Base-by-base conservation (phyloP, 1,284 basidiomycete genomes). In the Porogramme epimiltina region DNA sequence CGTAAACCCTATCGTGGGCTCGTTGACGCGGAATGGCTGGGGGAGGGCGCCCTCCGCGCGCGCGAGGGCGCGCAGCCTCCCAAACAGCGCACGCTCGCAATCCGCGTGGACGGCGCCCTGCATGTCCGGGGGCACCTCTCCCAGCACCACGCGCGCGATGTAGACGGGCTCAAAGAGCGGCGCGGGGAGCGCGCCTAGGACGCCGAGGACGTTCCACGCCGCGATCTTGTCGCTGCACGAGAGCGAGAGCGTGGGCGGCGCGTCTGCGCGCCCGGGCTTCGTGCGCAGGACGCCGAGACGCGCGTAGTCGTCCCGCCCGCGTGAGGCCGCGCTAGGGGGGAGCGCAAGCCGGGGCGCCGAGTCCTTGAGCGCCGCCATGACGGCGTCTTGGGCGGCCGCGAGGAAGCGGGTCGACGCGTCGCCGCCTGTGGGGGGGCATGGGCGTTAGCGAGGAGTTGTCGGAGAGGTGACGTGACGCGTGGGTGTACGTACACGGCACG, bases 141-240 rank as follows among this genome's bases (percentile, higher is more conserved):
- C 91, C 2, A 97, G 74, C 37, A 93, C 71, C 26, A 96, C 70
- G 20, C 67, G 66, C 44, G 73, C 69, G 13, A 95, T 69, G 62
- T 90, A 91, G 3, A 95, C 50, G 0, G 89, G 88, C 2, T 67
- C 56, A 16, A 92, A 68, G 22, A 89, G 66, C 1, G 63, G 66
- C 0, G 84, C 79, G 1, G 81, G 78, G 40, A 95, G 70, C 0
- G 87, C 87, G 3, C 94, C 94, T 65, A 95, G 93, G n/a, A 95
- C 73, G 0, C 94, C 94, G 2, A 93, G 70, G 0, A 87, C 81
- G 55, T 75, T 81, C 91, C 92, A 97, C 1, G 78, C 70, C 0
- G 91, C 91, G 39, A 97, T 87, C 70, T 97, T 97, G 70, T 97
- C 94, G 59, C 89, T 92, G 69, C 94, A 96, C 0, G 90, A 90